phyloP scores from a whole-genome alignment of 192 early-diverging fungal species.

The Coemansia sp. region DNA sequence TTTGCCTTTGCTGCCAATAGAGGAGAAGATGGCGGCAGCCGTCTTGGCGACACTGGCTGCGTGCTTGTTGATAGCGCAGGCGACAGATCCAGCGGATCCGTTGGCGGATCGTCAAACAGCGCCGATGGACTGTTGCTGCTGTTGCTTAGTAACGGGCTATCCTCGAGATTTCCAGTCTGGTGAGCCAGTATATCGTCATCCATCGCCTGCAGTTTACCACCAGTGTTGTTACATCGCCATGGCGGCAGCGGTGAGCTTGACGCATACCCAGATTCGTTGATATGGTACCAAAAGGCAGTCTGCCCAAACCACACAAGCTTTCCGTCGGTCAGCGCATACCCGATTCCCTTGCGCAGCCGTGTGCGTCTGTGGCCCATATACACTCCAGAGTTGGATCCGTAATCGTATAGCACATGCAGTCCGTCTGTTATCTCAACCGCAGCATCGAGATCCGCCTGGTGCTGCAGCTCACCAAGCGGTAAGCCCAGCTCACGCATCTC shows the following conservation, averaged over 20 bases:
- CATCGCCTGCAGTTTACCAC: not conserved
- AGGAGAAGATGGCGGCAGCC: conserved; percentile 7
- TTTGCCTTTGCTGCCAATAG: not conserved
- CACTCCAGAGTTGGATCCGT: conserved; percentile 12
- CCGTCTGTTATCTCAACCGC: conserved; percentile 28
- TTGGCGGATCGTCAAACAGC: not conserved
- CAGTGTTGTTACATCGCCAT: conserved; percentile 17
- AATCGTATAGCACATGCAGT: conserved; percentile 17
- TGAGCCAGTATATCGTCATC: not conserved
- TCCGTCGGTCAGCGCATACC: conserved; percentile 38
- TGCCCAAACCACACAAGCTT: conserved; percentile 36
- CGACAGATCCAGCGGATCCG: not conserved
- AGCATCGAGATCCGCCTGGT: not conserved
- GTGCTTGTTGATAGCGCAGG: conserved; percentile 8
- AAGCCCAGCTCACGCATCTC: not conserved
- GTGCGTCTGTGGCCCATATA: conserved; percentile 23
- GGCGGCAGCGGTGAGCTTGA: conserved; percentile 40
- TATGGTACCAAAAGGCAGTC: conserved; percentile 39
- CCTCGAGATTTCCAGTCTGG: not conserved
- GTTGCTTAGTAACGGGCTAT: not conserved
- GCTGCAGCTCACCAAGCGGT: not conserved
- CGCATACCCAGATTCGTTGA: not conserved
- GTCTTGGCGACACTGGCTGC: conserved; percentile 36
- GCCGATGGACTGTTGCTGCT: conserved; percentile 7
- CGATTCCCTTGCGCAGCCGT: conserved; percentile 5